Evolutionary conservation across 306 rosid genomes (phyloP).

Genomic region (Vachellia collinsii): DNA sequence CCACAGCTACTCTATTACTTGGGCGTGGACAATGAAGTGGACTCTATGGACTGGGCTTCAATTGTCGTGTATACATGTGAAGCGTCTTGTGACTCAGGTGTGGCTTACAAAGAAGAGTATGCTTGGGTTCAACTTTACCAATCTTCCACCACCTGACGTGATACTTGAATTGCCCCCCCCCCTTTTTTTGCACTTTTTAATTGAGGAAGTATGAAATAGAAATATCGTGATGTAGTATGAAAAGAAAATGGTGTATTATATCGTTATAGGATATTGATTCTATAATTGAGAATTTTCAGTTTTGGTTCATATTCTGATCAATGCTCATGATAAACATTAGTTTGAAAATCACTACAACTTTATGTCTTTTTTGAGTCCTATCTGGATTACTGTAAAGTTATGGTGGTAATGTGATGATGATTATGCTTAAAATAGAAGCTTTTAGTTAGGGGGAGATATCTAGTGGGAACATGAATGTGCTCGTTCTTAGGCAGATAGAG

Average conservation of each 20-base stretch:
- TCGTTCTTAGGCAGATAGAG: too few species aligned
- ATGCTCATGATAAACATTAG: neutral
- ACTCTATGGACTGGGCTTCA: constrained; percentile 71
- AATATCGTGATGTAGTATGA: neutral
- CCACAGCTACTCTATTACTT: constrained; percentile 75
- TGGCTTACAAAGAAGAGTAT: constrained; percentile 41
- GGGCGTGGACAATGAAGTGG: constrained; percentile 55
- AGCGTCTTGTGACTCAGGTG: constrained; percentile 62
- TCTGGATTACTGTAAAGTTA: neutral
- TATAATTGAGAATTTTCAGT: neutral
- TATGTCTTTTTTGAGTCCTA: neutral
- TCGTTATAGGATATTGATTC: neutral
- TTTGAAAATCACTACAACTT: neutral
- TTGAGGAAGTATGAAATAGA: neutral
- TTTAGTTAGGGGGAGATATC: too few species aligned
- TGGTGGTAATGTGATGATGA: neutral
- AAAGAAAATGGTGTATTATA: neutral
- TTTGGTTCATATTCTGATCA: neutral
- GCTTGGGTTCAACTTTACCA: constrained; percentile 64
- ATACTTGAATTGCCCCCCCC: neutral
- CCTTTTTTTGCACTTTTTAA: neutral
- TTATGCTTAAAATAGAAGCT: neutral
- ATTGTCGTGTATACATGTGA: constrained; percentile 56
- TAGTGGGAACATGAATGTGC: too few species aligned
- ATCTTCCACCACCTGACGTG: constrained; percentile 35